Conservation (phyloP, 2,329 filamentous ascomycete genomes). For the Lasiodiplodia citricola region DNA sequence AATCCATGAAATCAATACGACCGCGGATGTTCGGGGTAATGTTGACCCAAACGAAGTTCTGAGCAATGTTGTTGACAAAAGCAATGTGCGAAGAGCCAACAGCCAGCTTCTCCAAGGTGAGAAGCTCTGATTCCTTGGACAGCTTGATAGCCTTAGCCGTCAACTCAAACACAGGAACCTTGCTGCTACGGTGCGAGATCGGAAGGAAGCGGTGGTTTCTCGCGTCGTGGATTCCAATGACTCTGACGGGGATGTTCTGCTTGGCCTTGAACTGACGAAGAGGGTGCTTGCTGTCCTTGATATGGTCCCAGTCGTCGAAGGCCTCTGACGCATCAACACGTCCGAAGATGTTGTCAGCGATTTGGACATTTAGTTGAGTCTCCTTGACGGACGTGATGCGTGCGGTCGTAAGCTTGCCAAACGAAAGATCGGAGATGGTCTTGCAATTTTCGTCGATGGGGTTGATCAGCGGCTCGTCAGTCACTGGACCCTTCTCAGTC, state of each 20-base stretch:
- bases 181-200: conserved; percentile 81
- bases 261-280: conserved; percentile 75
- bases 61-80: conserved; percentile 87
- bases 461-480: conserved; percentile 55
- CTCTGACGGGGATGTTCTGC: conserved; percentile 73
- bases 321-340: conserved; percentile 90
- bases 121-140: conserved; percentile 62
- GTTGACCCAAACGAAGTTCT: conserved; percentile 87
- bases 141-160: conserved; percentile 72
- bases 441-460: conserved; percentile 69
- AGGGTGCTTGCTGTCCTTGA: conserved; percentile 80
- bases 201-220: conserved; percentile 90
- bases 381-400: conserved; percentile 83
- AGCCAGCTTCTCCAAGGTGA: conserved; percentile 75
- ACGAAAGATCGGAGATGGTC: conserved; percentile 72
- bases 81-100: conserved; percentile 75
- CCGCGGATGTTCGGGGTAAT: conserved; percentile 87
- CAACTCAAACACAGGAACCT: conserved; percentile 81
- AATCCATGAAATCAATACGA: conserved; percentile 79
- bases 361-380: conserved; percentile 88
- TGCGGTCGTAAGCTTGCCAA: conserved; percentile 77
- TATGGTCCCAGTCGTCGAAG: conserved; percentile 87
- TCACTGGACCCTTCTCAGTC: conserved; percentile 32
- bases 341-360: conserved; percentile 88
- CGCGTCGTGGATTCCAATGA: conserved; percentile 88